phyloP scores from a whole-genome alignment of 176 grass and related monocot genomes.

The Phyllostachys edulis region DNA sequence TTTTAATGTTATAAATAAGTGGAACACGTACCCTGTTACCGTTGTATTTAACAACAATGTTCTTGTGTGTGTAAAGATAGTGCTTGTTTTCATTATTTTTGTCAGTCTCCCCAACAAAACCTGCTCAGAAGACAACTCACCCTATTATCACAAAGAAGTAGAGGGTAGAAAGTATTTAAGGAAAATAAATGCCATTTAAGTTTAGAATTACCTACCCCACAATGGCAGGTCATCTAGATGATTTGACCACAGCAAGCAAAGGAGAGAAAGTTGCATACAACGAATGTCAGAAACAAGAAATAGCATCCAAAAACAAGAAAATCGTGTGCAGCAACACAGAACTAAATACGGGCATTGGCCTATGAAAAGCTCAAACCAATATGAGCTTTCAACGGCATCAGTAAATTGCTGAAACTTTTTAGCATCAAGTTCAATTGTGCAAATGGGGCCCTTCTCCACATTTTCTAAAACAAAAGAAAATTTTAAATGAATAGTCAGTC shows the following conservation, averaged over 20 bases:
- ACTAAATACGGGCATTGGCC: conserved; percentile 56
- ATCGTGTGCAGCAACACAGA: neutral
- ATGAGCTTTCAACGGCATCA: conserved; percentile 86
- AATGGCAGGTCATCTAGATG: conserved; percentile 90
- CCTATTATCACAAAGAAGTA: conserved; percentile 37
- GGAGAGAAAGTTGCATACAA: neutral
- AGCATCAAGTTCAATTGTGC: conserved; percentile 80
- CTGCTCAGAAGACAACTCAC: conserved; percentile 42
- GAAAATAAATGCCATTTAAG: neutral
- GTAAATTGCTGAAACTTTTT: conserved; percentile 79
- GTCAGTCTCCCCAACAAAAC: conserved; percentile 89
- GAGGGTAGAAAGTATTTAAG: conserved; percentile 14
- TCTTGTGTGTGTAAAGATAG: conserved; percentile 92
- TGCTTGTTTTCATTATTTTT: conserved; percentile 96
- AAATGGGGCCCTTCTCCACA: conserved; percentile 73
- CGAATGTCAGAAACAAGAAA: conserved; percentile 43
- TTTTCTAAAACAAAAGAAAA: conserved; percentile 54
- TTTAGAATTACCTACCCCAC: conserved; percentile 69
- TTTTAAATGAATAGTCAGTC: neutral
- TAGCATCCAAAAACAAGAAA: conserved; percentile 15
- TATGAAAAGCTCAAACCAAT: conserved; percentile 99
- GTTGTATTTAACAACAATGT: conserved; percentile 77
- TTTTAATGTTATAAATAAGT: conserved; percentile 26
- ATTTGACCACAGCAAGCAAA: conserved; percentile 30
- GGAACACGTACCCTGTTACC: conserved; percentile 62